These are phyloP conservation scores for Petasospora rhodanensis DNA, from an alignment of 1,139 yeast genomes.

Conservation along the genomic window DNA sequence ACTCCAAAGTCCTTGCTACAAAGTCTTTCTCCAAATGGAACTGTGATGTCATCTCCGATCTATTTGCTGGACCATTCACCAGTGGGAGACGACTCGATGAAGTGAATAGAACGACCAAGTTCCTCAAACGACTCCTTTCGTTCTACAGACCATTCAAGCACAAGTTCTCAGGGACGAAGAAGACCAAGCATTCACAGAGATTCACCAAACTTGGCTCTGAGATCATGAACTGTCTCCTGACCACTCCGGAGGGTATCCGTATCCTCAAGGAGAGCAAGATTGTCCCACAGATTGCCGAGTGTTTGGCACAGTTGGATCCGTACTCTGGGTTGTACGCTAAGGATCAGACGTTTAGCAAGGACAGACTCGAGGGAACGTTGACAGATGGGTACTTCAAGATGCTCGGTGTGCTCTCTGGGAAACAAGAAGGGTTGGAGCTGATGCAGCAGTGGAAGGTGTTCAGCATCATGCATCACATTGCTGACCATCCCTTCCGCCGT, in stretches of 20 bases:
- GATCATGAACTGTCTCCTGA: constrained; percentile 60
- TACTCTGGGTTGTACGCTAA: constrained; percentile 66
- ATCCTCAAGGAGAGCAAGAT: constrained; percentile 68
- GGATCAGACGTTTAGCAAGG: constrained; percentile 68
- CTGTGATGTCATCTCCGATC: constrained; percentile 65
- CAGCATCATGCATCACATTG: constrained; percentile 71
- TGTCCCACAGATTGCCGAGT: constrained; percentile 81
- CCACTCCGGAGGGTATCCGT: constrained; percentile 60
- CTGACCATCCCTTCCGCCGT: constrained; percentile 49
- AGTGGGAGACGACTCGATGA: constrained; percentile 77
- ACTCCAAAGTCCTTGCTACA: constrained; percentile 69
- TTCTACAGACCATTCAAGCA: constrained; percentile 90
- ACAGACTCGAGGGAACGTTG: constrained; percentile 57
- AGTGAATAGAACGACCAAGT: constrained; percentile 71
- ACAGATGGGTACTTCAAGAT: constrained; percentile 75
- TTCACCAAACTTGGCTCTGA: constrained; percentile 72
- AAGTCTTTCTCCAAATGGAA: constrained; percentile 86
- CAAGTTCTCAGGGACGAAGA: constrained; percentile 65
- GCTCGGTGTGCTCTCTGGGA: constrained; percentile 65
- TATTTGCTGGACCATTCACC: constrained; percentile 76
- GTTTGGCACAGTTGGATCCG: constrained; percentile 82
- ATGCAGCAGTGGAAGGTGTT: constrained; percentile 82
- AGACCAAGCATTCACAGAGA: constrained; percentile 43
- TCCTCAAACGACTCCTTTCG: constrained; percentile 76
- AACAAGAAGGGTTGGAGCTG: constrained; percentile 58